Evolutionary conservation across 2,329 filamentous ascomycete genomes (phyloP), one percentile per base, ranked within the genome.

Genomic region (Aspergillus luchuensis): DNA sequence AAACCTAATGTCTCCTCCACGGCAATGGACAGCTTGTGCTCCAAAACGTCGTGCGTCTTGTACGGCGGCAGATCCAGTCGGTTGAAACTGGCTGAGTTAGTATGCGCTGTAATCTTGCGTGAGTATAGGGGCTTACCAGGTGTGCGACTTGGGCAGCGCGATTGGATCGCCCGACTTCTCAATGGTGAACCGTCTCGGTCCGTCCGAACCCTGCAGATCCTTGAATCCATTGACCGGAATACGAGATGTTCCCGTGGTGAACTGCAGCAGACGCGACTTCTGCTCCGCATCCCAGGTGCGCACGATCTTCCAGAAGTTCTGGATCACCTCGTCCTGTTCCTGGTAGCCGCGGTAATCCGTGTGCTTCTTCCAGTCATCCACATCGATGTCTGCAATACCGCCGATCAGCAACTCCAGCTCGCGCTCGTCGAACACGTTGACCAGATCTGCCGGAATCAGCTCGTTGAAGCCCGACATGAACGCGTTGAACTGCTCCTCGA

Each of bases 331-430:
- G 71, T 99, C 95, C 59, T 89, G 92, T 80, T 99, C 95, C 8
- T 96, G 97, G 84, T 99, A 99, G 57, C 95, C 95, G 69, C 95
- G 90, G 79, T 99, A 99, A 74, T 99, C 95, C 50, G 95, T 99
- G 80, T 99, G 95, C 84, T 99, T 99, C 89, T 99, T 98, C 95
- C 95, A 99, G 79, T 99, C 95, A 62, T 99, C 95, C 15, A 99
- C 94, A 72, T 99, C 95, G 69, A 99, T 99, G 79, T 99, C 95
- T n/a, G 95, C 95, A 70, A 99, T 99, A 84, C 95, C 95, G 67
- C 95, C 95, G 73, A 99, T 98, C 68, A 99, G 85, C 68, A 99
- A 81, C 79, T 99, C 95, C 51, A 99, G 84, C 79, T 99, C 95
- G 71, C 95, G 91, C 82, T 99, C 95, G 73, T 99, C 95, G 72